phyloP scores from a whole-genome alignment of 805 yeast species.

The Candida silvicultrix region DNA sequence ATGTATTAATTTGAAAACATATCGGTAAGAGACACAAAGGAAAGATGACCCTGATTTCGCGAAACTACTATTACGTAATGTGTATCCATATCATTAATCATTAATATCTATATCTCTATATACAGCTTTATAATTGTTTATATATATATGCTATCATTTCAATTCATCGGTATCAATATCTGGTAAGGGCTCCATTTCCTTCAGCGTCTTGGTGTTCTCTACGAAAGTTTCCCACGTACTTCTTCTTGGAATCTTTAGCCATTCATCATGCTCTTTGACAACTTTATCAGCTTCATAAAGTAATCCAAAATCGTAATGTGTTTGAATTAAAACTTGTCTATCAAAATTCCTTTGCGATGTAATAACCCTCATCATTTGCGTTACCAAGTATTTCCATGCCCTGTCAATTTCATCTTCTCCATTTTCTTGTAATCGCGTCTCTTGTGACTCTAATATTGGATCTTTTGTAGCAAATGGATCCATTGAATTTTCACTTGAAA shows the following conservation, averaged over 20 bases:
- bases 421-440: neutral
- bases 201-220: neutral
- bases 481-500: conserved; percentile 1
- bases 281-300: conserved; percentile 2
- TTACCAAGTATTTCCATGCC: conserved; percentile 2
- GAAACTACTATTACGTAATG: too few species aligned
- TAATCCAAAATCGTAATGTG: conserved; percentile 8
- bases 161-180: neutral
- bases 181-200: neutral
- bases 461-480: conserved; percentile 9
- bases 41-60: too few species aligned
- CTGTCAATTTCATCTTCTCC: conserved; percentile 8
- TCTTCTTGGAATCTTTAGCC: neutral
- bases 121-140: too few species aligned
- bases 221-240: neutral
- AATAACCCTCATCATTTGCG: conserved; percentile 2
- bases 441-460: neutral
- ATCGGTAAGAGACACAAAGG: too few species aligned
- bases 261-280: neutral
- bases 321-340: neutral
- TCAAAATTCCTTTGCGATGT: neutral
- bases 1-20: too few species aligned
- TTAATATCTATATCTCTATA: too few species aligned
- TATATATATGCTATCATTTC: neutral
- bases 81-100: too few species aligned